Evolutionary conservation across 768 basidiomycete species (phyloP).

Genomic region (Tricholoma saponaceum): DNA sequence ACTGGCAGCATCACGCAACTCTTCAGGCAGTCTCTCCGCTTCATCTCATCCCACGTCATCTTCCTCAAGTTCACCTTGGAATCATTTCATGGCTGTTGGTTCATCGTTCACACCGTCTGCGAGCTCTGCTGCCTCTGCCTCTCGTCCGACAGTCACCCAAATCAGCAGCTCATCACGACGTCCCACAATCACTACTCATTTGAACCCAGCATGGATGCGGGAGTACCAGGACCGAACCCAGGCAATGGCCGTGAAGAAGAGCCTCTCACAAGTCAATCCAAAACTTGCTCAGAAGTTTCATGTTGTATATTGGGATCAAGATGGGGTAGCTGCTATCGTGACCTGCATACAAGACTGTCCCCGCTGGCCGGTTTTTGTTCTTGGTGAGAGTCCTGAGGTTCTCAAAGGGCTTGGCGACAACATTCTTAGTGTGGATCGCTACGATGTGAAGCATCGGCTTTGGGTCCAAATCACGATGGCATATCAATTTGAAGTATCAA

Average conservation of each 20-base stretch:
- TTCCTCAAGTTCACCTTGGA: not conserved
- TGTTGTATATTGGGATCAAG: not conserved
- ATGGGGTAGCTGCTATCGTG: not conserved
- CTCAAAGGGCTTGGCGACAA: not conserved
- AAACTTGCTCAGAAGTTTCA: not conserved
- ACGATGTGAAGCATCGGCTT: not conserved
- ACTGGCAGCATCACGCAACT: no score
- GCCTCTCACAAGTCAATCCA: not conserved
- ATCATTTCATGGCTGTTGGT: not conserved
- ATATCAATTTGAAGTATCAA: not conserved
- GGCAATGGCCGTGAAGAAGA: not conserved
- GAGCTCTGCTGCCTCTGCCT: not conserved
- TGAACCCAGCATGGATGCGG: not conserved
- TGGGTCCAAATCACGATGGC: not conserved
- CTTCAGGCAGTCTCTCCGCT: no score
- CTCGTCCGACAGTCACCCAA: not conserved
- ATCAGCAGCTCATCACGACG: not conserved
- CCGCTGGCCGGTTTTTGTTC: not conserved
- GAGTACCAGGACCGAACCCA: not conserved
- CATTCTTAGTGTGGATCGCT: not conserved
- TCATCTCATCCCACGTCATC: not conserved
- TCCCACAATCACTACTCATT: not conserved
- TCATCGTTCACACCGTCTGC: not conserved
- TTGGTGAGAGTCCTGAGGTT: not conserved
- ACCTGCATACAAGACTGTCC: slow-evolving; percentile 1